Percentiles rank a stretch among this genome's conserved stretches.
phyloP scores from a whole-genome alignment of 2,329 filamentous ascomycete species.

The Neofusicoccum parvum region DNA sequence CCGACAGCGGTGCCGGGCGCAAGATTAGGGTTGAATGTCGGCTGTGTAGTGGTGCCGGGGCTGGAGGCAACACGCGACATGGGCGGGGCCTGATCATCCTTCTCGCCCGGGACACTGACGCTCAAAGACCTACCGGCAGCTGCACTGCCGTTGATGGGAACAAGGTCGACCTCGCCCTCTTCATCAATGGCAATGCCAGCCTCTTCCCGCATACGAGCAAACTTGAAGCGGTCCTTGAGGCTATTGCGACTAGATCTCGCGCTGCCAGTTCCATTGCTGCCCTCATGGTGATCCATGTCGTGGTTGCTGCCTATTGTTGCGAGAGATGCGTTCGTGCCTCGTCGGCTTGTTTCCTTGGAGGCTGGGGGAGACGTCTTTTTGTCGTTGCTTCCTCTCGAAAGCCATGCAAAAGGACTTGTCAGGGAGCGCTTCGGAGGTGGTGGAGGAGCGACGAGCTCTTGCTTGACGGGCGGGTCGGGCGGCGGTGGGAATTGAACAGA shows the following conservation, averaged over 20 bases:
- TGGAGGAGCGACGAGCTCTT: constrained; percentile 37
- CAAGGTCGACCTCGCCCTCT: constrained; percentile 49
- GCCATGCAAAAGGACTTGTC: constrained; percentile 84
- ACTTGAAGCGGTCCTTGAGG: constrained; percentile 50
- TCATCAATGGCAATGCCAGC: constrained; percentile 40
- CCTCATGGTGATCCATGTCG: constrained; percentile 63
- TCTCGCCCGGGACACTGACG: constrained; percentile 51
- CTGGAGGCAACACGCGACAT: constrained; percentile 30
- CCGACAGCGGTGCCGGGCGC: constrained; percentile 86
- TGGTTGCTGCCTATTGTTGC: constrained; percentile 78
- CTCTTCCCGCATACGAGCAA: constrained; percentile 49
- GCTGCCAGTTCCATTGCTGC: constrained; percentile 30
- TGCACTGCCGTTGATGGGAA: neutral
- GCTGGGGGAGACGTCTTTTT: constrained; percentile 62
- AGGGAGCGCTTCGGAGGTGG: constrained; percentile 65
- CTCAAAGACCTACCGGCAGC: constrained; percentile 39
- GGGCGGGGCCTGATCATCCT: constrained; percentile 42
- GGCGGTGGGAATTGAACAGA: constrained; percentile 56
- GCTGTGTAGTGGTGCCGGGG: constrained; percentile 53
- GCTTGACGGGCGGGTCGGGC: constrained; percentile 34
- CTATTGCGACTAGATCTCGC: constrained; percentile 41
- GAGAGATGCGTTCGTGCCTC: constrained; percentile 80
- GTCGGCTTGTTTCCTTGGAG: constrained; percentile 51
- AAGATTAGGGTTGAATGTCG: constrained; percentile 68
- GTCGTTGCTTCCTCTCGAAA: constrained; percentile 66